Conservation (phyloP, 1,139 yeast species). For the Arxiozyma heterogenica region DNA sequence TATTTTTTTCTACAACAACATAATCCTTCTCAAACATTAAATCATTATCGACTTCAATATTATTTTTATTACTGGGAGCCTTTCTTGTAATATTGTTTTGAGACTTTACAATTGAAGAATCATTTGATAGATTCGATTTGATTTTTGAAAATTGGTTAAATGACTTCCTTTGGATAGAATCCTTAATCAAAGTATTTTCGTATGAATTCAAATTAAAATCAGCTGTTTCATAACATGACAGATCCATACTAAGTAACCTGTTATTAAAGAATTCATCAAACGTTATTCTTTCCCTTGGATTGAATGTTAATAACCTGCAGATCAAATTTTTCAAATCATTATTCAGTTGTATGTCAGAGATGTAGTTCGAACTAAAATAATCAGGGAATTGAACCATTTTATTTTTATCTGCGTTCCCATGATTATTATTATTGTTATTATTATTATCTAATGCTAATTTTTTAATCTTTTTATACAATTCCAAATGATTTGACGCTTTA, state of each 20-base stretch:
- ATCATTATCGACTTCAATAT: conserved; percentile 6
- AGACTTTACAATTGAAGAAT: background rate
- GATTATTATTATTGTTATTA: no score
- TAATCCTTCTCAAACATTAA: conserved; percentile 61
- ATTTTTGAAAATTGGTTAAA: background rate
- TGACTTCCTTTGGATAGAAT: background rate
- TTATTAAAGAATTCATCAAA: conserved; percentile 78
- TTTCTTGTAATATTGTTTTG: background rate
- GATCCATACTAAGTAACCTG: conserved; percentile 32
- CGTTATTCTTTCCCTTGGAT: conserved; percentile 80
- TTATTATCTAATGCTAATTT: conserved; percentile 33
- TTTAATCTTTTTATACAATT: conserved; percentile 75
- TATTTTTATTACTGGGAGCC: background rate
- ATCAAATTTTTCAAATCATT: conserved; percentile 57
- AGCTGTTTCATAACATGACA: conserved; percentile 29
- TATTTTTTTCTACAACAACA: conserved; percentile 88
- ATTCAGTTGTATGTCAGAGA: conserved; percentile 3
- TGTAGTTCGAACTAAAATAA: conserved; percentile 30
- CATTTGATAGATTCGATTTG: background rate
- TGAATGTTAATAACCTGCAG: conserved; percentile 65
- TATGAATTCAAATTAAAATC: conserved; percentile 32
- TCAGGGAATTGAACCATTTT: conserved; percentile 72
- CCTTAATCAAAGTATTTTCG: conserved; percentile 38
- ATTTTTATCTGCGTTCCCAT: conserved; percentile 30
- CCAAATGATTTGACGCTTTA: conserved; percentile 86